Base-by-base conservation (phyloP, 306 rosid genomes). In the Hippophae tibetana region DNA sequence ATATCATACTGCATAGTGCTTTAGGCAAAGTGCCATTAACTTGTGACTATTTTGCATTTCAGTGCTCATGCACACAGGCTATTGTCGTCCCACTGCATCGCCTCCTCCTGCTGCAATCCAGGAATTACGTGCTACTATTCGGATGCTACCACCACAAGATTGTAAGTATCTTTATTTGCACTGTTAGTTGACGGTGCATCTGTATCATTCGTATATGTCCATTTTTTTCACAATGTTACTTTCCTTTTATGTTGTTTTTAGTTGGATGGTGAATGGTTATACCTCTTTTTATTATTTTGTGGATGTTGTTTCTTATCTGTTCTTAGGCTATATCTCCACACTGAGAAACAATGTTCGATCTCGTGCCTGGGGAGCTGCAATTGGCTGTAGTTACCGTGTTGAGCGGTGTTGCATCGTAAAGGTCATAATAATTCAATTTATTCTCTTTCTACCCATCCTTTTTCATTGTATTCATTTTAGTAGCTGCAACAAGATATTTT, bases 31-130 rank as follows among this genome's bases (percentile, higher is more conserved):
- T 27, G 62, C 48, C 58, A 58, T 79, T 69, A 61, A 78, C 38
- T 31, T 71, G 50, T 79, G 61, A 53, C 46, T 56, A 43, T 61
- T 64, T 60, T 69, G 75, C 69, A 59, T 74, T 68, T 41, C 78
- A 90, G 98, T 87, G 78, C 95, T 90, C 66, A 90, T 87, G 98
- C 98, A 90, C 66, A 90, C 98, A 6, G 98, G 98, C 54, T 90
- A 90, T 67, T 90, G 96, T 73, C 96, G 96, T 13, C 98, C 94
- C 45, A 87, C 98, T 45, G 87, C 95, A 59, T 90, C 98, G 62
- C 92, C 82, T 53, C 98, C 98, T 67, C 95, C 89, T 52, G 31
- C 79, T 43, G 98, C 89, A 6, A 84, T 90, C 62, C 95, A 85
- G 69, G 98, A 90, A 82, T 76, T 90, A 71, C 85, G 80, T 38